Conservation (phyloP, 2,329 filamentous ascomycete genomes). For the Tolypocladium ovalisporum region DNA sequence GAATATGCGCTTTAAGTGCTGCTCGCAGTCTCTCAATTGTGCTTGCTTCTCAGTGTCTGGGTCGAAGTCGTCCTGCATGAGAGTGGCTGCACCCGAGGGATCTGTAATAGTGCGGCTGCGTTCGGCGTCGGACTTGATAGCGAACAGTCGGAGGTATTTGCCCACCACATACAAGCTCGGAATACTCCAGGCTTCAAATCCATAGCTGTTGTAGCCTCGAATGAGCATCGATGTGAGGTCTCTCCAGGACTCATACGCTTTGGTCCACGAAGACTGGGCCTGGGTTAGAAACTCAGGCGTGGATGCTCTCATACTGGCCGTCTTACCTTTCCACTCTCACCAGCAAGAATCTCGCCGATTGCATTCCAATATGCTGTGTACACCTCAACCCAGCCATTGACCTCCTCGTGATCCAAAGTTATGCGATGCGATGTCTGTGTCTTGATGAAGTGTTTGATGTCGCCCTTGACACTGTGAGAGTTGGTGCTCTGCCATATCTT, state of each 20-base stretch:
- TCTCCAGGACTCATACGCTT: conserved; percentile 81
- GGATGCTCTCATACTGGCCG: not conserved
- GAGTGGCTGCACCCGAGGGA: conserved; percentile 25
- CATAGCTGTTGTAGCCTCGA: conserved; percentile 65
- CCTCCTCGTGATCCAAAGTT: conserved; percentile 54
- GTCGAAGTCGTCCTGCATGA: conserved; percentile 73
- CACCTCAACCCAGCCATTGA: conserved; percentile 76
- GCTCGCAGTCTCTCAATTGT: conserved; percentile 81
- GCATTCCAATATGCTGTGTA: conserved; percentile 80
- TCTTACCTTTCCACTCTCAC: conserved; percentile 25
- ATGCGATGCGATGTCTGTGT: conserved; percentile 44
- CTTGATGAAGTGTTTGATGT: conserved; percentile 62
- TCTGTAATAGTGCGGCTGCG: conserved; percentile 26
- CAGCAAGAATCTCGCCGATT: conserved; percentile 58
- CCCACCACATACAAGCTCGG: conserved; percentile 81
- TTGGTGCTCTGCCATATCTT: conserved; percentile 64
- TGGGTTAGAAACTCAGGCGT: conserved; percentile 6
- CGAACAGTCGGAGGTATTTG: conserved; percentile 78
- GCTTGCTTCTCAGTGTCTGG: conserved; percentile 67
- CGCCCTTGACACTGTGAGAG: conserved; percentile 49
- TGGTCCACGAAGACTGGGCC: conserved; percentile 55
- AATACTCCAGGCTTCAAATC: conserved; percentile 83
- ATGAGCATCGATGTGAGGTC: conserved; percentile 68
- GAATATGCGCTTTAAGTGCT: conserved; percentile 86
- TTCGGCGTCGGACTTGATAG: conserved; percentile 80